Evolutionary conservation across 331 rosid species (phyloP).

Genomic region (Cydonia oblonga): DNA sequence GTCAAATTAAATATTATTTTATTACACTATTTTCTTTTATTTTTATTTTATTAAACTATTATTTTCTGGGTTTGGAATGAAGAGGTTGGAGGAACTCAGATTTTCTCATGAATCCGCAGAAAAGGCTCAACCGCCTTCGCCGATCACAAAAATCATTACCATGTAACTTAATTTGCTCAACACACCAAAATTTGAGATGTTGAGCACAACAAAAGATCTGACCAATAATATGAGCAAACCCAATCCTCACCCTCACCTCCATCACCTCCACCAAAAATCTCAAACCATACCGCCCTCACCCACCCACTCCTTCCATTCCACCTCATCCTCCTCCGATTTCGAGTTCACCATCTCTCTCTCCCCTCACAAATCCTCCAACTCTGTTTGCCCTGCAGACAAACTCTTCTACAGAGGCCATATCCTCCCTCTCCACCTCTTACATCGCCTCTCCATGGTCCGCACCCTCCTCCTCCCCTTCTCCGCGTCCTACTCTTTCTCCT

Average conservation of each 20-base stretch:
- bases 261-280: conserved; percentile 18
- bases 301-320: conserved; percentile 37
- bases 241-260: background rate
- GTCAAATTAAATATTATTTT: too few relatives aligned
- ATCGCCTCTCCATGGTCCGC: conserved; percentile 71
- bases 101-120: too few relatives aligned
- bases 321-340: conserved; percentile 68
- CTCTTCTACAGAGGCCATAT: conserved; percentile 93
- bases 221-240: background rate
- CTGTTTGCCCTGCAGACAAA: conserved; percentile 73
- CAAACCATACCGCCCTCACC: conserved; percentile 72
- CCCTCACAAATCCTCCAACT: conserved; percentile 54
- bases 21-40: too few relatives aligned
- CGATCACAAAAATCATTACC: background rate
- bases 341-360: conserved; percentile 79
- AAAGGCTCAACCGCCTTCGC: too few relatives aligned
- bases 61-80: too few relatives aligned
- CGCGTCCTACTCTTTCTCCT: conserved; percentile 37
- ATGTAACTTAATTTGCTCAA: background rate
- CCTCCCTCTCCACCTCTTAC: conserved; percentile 70
- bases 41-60: too few relatives aligned
- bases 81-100: too few relatives aligned
- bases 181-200: background rate
- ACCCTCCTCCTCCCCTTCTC: conserved; percentile 47
- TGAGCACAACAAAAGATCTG: background rate